phyloP scores from a whole-genome alignment of 371 early-diverging fungal species.

The Mucor saturninus region DNA sequence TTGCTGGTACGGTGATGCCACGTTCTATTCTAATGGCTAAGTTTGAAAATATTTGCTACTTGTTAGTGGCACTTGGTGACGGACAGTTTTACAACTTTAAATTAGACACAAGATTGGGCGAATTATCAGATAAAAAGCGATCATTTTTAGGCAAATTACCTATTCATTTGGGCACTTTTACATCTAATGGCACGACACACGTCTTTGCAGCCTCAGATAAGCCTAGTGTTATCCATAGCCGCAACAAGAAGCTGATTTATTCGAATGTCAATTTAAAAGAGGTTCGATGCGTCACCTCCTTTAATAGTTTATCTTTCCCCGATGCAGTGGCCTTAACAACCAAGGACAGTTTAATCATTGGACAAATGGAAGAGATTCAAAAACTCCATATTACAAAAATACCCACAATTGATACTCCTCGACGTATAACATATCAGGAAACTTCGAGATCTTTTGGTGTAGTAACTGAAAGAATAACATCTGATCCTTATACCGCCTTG shows the following conservation, averaged over 20 bases:
- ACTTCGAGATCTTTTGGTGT: constrained; percentile 65
- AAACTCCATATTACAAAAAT: constrained; percentile 85
- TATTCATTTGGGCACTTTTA: constrained; percentile 71
- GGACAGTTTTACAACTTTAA: constrained; percentile 79
- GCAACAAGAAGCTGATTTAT: constrained; percentile 78
- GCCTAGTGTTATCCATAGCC: constrained; percentile 83
- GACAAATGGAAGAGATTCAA: constrained; percentile 85
- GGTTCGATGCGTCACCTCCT: constrained; percentile 71
- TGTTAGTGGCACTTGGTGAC: constrained; percentile 85
- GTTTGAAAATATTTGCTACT: constrained; percentile 75
- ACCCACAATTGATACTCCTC: constrained; percentile 73
- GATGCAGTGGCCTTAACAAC: constrained; percentile 76
- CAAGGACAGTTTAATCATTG: constrained; percentile 71
- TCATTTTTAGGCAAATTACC: constrained; percentile 82
- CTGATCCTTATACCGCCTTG: constrained; percentile 28
- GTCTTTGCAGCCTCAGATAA: constrained; percentile 91
- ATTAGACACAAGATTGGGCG: constrained; percentile 51
- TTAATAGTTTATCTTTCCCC: constrained; percentile 64
- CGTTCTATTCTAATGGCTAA: constrained; percentile 78
- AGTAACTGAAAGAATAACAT: constrained; percentile 48
- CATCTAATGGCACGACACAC: constrained; percentile 59
- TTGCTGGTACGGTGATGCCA: constrained; percentile 70
- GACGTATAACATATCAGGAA: constrained; percentile 76
- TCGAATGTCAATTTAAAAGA: constrained; percentile 87
- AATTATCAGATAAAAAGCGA: constrained; percentile 65